phyloP scores from a whole-genome alignment of 2,329 filamentous ascomycete genomes.

The Ceratocystis ficicola region DNA sequence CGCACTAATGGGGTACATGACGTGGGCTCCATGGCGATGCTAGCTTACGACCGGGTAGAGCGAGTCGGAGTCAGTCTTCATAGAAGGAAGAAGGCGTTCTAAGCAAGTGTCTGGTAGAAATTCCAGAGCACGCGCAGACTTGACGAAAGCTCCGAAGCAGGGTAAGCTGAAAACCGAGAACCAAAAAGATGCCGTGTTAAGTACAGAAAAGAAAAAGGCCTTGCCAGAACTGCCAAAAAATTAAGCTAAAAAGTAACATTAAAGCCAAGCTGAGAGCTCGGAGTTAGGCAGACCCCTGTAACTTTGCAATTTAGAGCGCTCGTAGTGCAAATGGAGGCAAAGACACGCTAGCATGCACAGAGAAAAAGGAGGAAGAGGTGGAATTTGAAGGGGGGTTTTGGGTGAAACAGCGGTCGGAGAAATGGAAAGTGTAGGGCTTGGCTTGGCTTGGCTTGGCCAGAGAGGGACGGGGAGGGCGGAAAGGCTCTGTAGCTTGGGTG shows the following conservation, averaged over 20 bases:
- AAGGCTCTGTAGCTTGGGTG: background rate
- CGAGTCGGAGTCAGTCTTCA: no score
- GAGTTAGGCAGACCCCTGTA: background rate
- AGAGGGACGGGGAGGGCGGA: background rate
- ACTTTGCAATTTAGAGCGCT: background rate
- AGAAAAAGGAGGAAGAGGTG: background rate
- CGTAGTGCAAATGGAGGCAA: no score
- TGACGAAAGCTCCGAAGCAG: background rate
- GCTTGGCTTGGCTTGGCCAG: no score
- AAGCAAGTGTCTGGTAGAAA: background rate
- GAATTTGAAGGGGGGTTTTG: background rate
- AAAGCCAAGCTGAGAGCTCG: background rate
- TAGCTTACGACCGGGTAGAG: no score
- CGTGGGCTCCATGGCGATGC: no score
- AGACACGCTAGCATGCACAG: background rate
- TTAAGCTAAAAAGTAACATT: background rate
- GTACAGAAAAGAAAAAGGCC: background rate
- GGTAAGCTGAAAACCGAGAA: background rate
- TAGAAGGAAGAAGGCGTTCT: background rate
- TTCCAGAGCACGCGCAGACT: background rate
- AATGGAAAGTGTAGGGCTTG: background rate
- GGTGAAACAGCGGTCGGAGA: constrained; percentile 4
- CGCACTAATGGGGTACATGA: no score
- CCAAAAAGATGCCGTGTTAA: background rate
- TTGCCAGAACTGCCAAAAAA: no score